Base-by-base conservation (phyloP, 73 alveolate genomes). In the Stentor coeruleus region DNA sequence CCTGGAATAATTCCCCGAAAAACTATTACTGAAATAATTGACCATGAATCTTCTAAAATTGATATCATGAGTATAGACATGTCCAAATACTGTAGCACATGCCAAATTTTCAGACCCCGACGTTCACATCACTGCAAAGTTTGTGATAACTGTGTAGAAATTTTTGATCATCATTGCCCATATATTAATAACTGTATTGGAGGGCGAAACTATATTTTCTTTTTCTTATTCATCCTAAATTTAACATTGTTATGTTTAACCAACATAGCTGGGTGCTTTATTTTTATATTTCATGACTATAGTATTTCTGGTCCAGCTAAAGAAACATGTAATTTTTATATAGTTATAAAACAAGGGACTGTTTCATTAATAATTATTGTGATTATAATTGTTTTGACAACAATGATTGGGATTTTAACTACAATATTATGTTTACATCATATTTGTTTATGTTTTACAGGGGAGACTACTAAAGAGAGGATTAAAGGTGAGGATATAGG, bases 81-180 rank as follows among this genome's bases (percentile, higher is more conserved):
- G n/a, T n/a, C n/a, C n/a, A n/a, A n/a, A n/a, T n/a, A n/a, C n/a
- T 97, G 99, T 82, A 55, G 72, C 28, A 97, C 99, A 15, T 97
- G 99, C 88, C 41, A 95, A 49, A 95, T 97, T 2, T 72, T 86
- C 59, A 86, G 98, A 59, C 99, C 99, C 1, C 97, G 96, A 28
- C 88, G 94, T 40, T 91, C 99, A 37, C 96, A 98, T 20, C 99
- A 97, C 86, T 97, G 99, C 74, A 90, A 93, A 49, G 84, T 59
- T 28, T 97, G 99, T 83, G 98, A 97, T 55, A 96, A 97, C 88
- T 97, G 99, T 83, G 98, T 97, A 14, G 85, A 83, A 57, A 97
- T 86, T 33, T 96, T 95, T 82, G 99, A 97, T 74, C 99, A 97
- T 91, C 99, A 97, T 80, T 95, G 99, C 84, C 95, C 96, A 55